phyloP scores from a whole-genome alignment of 2,329 filamentous ascomycete genomes.

The Talaromyces rugulosus region DNA sequence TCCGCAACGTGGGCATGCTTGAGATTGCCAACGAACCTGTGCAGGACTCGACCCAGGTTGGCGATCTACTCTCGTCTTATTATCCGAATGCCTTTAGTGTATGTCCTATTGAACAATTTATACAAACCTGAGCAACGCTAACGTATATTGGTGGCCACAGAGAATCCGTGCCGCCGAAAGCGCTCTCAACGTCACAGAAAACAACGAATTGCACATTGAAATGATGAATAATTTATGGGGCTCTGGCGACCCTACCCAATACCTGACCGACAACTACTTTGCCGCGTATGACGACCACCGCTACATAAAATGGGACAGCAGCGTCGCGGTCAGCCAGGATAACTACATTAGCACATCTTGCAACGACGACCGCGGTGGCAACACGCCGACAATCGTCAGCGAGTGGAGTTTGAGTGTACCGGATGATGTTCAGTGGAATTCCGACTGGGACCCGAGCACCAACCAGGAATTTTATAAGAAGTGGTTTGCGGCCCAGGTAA shows the following conservation, averaged over 20 bases:
- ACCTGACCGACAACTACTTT: constrained; percentile 41
- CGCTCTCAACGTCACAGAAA: constrained; percentile 37
- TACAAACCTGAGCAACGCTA: not conserved
- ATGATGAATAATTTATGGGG: constrained; percentile 54
- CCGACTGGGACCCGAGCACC: constrained; percentile 40
- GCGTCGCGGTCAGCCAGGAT: constrained; percentile 41
- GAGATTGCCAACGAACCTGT: constrained; percentile 57
- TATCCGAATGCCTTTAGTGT: constrained; percentile 46
- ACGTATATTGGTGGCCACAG: constrained; percentile 8
- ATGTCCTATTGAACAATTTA: constrained; percentile 10
- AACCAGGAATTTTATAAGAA: constrained; percentile 51
- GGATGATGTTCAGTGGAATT: constrained; percentile 43
- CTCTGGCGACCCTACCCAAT: constrained; percentile 50
- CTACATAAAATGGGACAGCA: constrained; percentile 54
- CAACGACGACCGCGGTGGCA: constrained; percentile 40
- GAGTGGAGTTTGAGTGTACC: constrained; percentile 57
- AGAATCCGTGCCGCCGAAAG: constrained; percentile 49
- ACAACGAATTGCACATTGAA: constrained; percentile 51
- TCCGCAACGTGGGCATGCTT: constrained; percentile 56
- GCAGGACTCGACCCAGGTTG: constrained; percentile 30
- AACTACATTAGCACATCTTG: constrained; percentile 53
- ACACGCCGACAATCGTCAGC: constrained; percentile 51
- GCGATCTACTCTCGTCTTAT: constrained; percentile 39
- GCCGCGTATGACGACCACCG: constrained; percentile 57
- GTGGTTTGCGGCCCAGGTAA: constrained; percentile 56